Conservation (phyloP, 176 grass and related monocot genomes). For the Luzula sylvatica region DNA sequence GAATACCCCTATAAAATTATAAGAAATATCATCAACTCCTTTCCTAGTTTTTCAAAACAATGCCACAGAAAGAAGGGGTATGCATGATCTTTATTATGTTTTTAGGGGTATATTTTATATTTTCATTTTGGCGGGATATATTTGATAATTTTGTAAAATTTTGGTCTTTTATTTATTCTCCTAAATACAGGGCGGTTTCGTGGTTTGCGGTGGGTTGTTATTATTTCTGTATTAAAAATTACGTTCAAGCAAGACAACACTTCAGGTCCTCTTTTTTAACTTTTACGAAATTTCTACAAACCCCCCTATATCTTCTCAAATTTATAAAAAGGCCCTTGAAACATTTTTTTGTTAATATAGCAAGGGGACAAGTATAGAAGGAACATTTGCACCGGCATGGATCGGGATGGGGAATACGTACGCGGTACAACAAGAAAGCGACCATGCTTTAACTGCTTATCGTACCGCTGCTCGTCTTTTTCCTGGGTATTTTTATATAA, state of each 20-base stretch:
- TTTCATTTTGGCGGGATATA: too few species aligned
- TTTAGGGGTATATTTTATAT: too few species aligned
- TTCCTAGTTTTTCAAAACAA: too few species aligned
- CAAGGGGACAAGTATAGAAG: conserved; percentile 83
- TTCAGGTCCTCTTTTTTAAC: conserved; percentile 40
- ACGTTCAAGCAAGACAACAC: conserved; percentile 87
- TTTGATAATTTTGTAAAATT: too few species aligned
- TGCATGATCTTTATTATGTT: too few species aligned
- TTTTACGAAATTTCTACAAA: background rate
- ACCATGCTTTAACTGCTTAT: conserved; percentile 93
- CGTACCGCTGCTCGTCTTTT: conserved; percentile 86
- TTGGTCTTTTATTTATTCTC: too few species aligned
- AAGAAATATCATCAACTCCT: too few species aligned
- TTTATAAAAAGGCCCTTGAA: background rate
- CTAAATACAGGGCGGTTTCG: conserved; percentile 66
- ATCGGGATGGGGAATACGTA: conserved; percentile 85
- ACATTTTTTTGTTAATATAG: conserved; percentile 25
- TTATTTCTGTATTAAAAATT: conserved; percentile 92
- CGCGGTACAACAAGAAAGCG: conserved; percentile 85
- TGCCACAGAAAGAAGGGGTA: too few species aligned
- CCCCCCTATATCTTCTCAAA: background rate
- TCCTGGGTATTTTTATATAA: conserved; percentile 48
- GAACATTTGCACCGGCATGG: conserved; percentile 91
- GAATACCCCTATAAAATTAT: too few species aligned
- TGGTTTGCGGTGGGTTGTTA: conserved; percentile 99